A percentile compares a stretch with the other conserved stretches of the same genome.
phyloP scores from a whole-genome alignment of 305 asterid species.

The Plantago coronopus region DNA sequence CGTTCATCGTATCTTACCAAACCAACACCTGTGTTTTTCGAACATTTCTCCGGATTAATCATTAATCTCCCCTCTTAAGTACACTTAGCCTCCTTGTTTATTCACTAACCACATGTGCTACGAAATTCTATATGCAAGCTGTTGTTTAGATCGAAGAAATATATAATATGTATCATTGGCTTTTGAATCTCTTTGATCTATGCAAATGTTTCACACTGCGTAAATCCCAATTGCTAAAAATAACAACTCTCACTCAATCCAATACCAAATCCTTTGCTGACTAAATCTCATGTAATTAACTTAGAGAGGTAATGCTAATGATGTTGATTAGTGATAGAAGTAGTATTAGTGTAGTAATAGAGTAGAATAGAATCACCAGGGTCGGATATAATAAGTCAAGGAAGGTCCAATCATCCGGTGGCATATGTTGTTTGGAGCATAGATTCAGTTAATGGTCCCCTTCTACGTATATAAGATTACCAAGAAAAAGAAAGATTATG shows the following conservation, averaged over 20 bases:
- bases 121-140: slow-evolving; percentile 13
- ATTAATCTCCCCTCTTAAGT: neutral
- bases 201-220: slow-evolving; percentile 35
- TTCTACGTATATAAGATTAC: slow-evolving; percentile 19
- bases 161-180: neutral
- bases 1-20: slow-evolving; percentile 34
- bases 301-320: neutral
- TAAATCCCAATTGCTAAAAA: slow-evolving; percentile 10
- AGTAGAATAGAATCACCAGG: neutral
- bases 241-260: slow-evolving; percentile 4
- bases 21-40: slow-evolving; percentile 51
- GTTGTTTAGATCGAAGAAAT: slow-evolving; percentile 2
- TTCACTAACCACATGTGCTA: no score
- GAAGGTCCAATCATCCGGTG: slow-evolving; percentile 37
- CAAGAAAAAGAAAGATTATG: no score
- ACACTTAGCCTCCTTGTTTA: no score
- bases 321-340: neutral
- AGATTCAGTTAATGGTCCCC: slow-evolving; percentile 36
- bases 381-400: neutral
- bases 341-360: no score
- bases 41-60: slow-evolving; percentile 21
- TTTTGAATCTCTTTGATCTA: slow-evolving; percentile 7
- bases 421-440: slow-evolving; percentile 50
- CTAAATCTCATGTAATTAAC: neutral
- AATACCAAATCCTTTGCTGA: neutral